Base-by-base conservation (phyloP, 768 basidiomycete genomes). In the Mrakia frigida region DNA sequence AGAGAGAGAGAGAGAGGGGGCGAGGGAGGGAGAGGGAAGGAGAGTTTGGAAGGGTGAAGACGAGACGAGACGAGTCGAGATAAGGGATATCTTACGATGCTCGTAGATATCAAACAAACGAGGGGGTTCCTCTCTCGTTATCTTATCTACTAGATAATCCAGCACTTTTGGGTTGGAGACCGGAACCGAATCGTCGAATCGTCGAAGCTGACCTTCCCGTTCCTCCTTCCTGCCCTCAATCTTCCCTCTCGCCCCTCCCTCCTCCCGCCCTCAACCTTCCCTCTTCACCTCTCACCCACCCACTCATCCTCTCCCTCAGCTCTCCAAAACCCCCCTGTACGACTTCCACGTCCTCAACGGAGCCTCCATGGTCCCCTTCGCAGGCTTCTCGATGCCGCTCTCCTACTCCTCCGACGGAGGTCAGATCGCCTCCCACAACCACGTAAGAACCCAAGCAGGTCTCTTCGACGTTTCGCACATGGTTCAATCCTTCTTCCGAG, bases 401-500 rank as follows among this genome's bases (percentile, higher is more conserved):
- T 83, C 88, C 4, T 99, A 98, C 81, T 33, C 61, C 35, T 43
- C 73, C 25, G 73, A 74, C 35, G 56, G 56, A 5, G 56, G 56
- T 23, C 61, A 63, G 39, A 33, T 56, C 46, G 41, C 72, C 0
- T 77, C 76, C n/a, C 96, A 99, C 84, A 88, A 90, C 63, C 91
- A 98, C 81, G 92, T 95, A 70, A 89, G 97, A 59, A 88, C 85
- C 18, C 87, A 87, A 50, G 92, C 88, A 0, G 94, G 94, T 0
- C 86, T 99, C 43, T 99, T 99, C 82, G 97, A 99, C 81, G 97
- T 99, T 37, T 93, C 93, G 31, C 97, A 99, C 84, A 99, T 99
- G 96, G 92, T 98, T 23, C 96, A 98, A 83, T 89, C 89, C 46
- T 91, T 92, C 80, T 94, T 96, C 86, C 89, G 88, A 35, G 96